Conservation (phyloP, 2,329 filamentous ascomycete genomes). For the Trichoderma guizhouense region DNA sequence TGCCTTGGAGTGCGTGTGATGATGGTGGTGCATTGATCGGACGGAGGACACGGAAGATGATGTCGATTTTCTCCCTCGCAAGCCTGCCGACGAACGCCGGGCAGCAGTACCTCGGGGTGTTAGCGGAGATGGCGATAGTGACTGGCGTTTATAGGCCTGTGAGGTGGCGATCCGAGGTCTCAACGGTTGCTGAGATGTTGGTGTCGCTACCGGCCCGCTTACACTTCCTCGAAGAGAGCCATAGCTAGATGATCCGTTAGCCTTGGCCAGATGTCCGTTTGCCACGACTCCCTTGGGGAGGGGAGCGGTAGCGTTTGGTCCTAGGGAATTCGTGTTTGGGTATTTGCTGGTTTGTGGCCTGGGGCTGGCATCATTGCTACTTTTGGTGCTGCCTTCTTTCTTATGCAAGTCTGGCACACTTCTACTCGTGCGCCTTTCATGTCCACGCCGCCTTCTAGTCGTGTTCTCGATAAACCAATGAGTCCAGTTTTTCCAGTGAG, state of each 20-base stretch:
- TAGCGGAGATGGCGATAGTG: slow-evolving; percentile 78
- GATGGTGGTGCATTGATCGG: slow-evolving; percentile 82
- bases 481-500: slow-evolving; percentile 62
- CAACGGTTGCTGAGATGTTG: slow-evolving; percentile 26
- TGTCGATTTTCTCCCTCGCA: slow-evolving; percentile 90
- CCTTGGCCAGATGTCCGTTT: slow-evolving; percentile 46
- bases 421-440: slow-evolving; percentile 50
- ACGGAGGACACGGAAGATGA: slow-evolving; percentile 93
- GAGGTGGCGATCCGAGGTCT: slow-evolving; percentile 33
- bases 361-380: slow-evolving; percentile 52
- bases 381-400: slow-evolving; percentile 45
- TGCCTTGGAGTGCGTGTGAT: slow-evolving; percentile 87
- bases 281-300: slow-evolving; percentile 51
- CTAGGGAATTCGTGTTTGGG: slow-evolving; percentile 38
- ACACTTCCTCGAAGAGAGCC: slow-evolving; percentile 23
- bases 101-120: slow-evolving; percentile 79
- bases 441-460: slow-evolving; percentile 48
- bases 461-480: slow-evolving; percentile 62
- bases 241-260: slow-evolving; percentile 21
- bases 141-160: slow-evolving; percentile 65
- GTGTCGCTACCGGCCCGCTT: slow-evolving; percentile 27
- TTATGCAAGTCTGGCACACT: slow-evolving; percentile 58
- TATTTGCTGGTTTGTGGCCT: slow-evolving; percentile 60
- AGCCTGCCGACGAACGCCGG: slow-evolving; percentile 74
- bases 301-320: slow-evolving; percentile 39